Evolutionary conservation across 805 yeast species (phyloP).

Genomic region (Kluyveromyces wickerhamii): DNA sequence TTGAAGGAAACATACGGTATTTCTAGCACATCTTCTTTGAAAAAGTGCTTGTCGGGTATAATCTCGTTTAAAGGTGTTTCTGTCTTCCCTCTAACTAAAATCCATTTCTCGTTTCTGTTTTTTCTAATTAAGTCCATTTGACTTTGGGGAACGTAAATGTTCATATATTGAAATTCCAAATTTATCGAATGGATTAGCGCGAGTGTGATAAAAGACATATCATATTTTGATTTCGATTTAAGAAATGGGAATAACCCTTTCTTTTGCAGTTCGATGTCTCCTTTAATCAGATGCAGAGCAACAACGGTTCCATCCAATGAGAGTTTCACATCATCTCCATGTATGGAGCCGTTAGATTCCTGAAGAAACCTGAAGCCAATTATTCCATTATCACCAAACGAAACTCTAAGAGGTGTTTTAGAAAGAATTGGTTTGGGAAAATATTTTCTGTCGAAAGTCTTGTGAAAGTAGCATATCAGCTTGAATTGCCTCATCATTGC

Average conservation of each 20-base stretch:
- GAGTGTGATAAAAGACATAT: constrained; percentile 22
- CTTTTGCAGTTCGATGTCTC: constrained; percentile 9
- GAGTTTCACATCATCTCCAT: constrained; percentile 28
- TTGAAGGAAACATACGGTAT: constrained; percentile 41
- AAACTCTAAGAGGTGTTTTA: constrained; percentile 34
- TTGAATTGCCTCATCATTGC: constrained; percentile 46
- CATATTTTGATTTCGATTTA: constrained; percentile 1
- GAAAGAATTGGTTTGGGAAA: constrained; percentile 31
- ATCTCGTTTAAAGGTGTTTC: constrained; percentile 58
- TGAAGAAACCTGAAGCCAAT: constrained; percentile 32
- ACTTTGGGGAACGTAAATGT: constrained; percentile 47
- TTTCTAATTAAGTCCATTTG: constrained; percentile 3
- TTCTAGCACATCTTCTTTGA: constrained; percentile 13
- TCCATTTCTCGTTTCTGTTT: constrained; percentile 20
- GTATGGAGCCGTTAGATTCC: constrained; percentile 22
- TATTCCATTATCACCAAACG: constrained; percentile 34
- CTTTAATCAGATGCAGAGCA: constrained; percentile 22
- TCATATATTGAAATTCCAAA: constrained; percentile 31
- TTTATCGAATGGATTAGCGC: constrained; percentile 64
- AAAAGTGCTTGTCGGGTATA: constrained; percentile 24
- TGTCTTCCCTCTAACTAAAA: constrained; percentile 55
- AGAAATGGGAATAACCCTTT: constrained; percentile 23
- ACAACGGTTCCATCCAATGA: constrained; percentile 32
- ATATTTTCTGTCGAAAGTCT: constrained; percentile 9
- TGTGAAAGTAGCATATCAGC: constrained; percentile 48